Evolutionary conservation across 2,329 filamentous ascomycete species (phyloP), one percentile per base, ranked within the genome.

Genomic region (Epichloe gansuensis): DNA sequence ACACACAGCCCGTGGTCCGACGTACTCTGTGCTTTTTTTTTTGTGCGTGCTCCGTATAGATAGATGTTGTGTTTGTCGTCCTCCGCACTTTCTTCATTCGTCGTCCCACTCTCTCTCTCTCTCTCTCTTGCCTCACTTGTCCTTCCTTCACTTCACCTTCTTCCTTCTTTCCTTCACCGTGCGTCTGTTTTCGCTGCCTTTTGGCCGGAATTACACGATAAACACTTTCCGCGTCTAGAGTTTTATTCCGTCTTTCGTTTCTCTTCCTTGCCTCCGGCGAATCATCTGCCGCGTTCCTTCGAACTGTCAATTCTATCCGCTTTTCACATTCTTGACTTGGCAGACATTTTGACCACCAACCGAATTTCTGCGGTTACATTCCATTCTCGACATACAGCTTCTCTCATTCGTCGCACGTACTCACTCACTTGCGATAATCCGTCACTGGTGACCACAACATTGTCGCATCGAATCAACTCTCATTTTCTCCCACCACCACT

Each of bases 251-350:
- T 45, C 12, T 13, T 46, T 46, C 34, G 15, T 34, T 21, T 43
- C n/a, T n/a, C 34, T 37, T 28, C 15, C 4, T 50, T 28, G 23
- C 21, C 15, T 46, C 25, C 12, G 28, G 28, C 48, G 28, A 17
- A 38, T 51, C 21, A 35, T 34, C 44, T 6, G 12, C 28, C 44
- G 25, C 44, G 13, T 34, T 45, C 42, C 23, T 31, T 21, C 12
- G 13, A 35, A 35, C 17, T 34, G 46, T 50, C 31, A 21, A 43
- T 42, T 48, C 42, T 9, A 8, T 49, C 35, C 34, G 11, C 34
- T 50, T 53, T 53, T 34, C 44, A 50, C 52, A 50, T 53, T 53
- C 43, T 53, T 47, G 43, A 38, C 48, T 48, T 53, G 37, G 48
- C 17, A 25, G 43, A 41, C 48, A 46, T 23, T 31, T 49, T 25